These are phyloP conservation scores for Ogataea saltuana DNA, from an alignment of 805 yeast genomes.

Conservation along the genomic window DNA sequence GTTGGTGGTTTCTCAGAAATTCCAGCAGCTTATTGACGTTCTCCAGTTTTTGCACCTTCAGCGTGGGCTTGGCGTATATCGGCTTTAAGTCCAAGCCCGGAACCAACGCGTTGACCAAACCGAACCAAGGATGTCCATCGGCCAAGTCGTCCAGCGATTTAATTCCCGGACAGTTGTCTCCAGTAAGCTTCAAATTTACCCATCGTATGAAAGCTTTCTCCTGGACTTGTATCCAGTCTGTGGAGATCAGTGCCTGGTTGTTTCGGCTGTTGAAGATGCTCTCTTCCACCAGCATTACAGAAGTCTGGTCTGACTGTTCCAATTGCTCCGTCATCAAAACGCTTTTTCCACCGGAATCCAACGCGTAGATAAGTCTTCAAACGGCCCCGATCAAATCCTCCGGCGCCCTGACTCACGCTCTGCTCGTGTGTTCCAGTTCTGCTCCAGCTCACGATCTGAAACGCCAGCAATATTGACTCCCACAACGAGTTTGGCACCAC, in stretches of 20 bases:
- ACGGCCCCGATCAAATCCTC: no score
- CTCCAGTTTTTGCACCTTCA: conserved; percentile 48
- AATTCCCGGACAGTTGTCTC: conserved; percentile 22
- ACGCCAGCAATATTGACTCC: no score
- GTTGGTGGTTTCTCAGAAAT: conserved; percentile 40
- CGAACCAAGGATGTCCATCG: conserved; percentile 42
- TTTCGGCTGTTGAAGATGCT: no score
- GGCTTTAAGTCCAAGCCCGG: conserved; percentile 24
- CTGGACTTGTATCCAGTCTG: conserved; percentile 46
- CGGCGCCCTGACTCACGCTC: no score
- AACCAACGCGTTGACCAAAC: conserved; percentile 38
- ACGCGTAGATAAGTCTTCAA: background rate
- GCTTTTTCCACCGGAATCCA: no score
- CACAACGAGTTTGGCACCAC: no score
- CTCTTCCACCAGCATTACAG: no score
- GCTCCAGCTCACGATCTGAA: background rate
- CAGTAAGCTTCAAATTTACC: conserved; percentile 43
- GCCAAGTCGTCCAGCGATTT: conserved; percentile 38
- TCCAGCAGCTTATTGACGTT: conserved; percentile 45
- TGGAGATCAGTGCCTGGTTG: conserved; percentile 7
- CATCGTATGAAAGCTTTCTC: conserved; percentile 51
- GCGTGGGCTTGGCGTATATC: conserved; percentile 39
- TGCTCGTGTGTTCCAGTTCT: background rate
- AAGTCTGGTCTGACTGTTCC: no score
- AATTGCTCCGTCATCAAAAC: no score